Evolutionary conservation across 371 early-diverging fungal genomes (phyloP).

Genomic region (Mucor circinelloides): DNA sequence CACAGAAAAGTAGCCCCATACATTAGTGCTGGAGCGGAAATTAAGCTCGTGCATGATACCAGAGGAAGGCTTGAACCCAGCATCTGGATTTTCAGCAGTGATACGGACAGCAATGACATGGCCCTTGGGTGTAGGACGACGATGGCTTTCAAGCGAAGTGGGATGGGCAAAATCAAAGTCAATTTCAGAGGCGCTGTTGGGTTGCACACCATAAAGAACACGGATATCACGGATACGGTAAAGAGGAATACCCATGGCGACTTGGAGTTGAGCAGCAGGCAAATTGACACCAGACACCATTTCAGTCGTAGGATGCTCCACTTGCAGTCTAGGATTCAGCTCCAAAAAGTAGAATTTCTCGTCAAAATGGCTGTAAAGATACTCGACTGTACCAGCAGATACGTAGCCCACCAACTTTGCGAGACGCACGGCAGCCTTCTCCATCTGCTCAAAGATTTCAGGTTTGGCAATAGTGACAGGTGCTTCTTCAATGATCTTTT

Average conservation of each 20-base stretch:
- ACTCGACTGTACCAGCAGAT: constrained; percentile 98
- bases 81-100: constrained; percentile 99
- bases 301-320: constrained; percentile 99
- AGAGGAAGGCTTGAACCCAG: constrained; percentile 96
- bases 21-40: constrained; percentile 92
- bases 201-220: constrained; percentile 88
- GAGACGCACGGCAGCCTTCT: constrained; percentile 92
- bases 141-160: constrained; percentile 75
- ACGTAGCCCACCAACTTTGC: constrained; percentile 95
- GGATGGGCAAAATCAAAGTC: constrained; percentile 91
- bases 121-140: constrained; percentile 91
- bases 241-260: constrained; percentile 98
- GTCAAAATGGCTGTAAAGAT: constrained; percentile 86
- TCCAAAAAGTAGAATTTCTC: constrained; percentile 96
- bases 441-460: constrained; percentile 88
- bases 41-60: constrained; percentile 96
- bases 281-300: constrained; percentile 98
- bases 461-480: constrained; percentile 91
- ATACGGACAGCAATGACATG: constrained; percentile 99
- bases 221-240: constrained; percentile 94
- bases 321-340: constrained; percentile 98
- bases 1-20: constrained; percentile 99
- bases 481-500: constrained; percentile 96
- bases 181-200: constrained; percentile 82
- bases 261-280: constrained; percentile 96